These are phyloP conservation scores for Hyphodiscus sp. DNA, from an alignment of 2,329 filamentous ascomycete species.

Conservation along the genomic window DNA sequence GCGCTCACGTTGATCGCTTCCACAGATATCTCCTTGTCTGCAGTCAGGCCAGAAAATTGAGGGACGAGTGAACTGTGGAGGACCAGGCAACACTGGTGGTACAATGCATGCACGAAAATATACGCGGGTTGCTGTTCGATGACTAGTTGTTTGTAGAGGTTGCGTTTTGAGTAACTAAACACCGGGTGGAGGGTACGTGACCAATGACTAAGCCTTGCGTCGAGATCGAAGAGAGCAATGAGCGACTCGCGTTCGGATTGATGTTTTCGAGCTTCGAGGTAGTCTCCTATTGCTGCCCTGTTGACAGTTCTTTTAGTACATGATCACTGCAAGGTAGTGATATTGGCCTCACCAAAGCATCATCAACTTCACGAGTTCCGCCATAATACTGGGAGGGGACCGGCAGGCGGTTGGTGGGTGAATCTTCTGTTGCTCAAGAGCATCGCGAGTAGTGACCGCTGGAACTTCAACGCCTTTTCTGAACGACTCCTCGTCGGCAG, in stretches of 20 bases:
- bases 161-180: neutral
- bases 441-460: neutral
- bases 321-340: neutral
- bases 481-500: neutral
- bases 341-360: neutral
- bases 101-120: neutral
- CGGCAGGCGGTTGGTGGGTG: neutral
- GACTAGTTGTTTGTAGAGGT: neutral
- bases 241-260: neutral
- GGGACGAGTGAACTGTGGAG: neutral
- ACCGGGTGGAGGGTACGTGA: neutral
- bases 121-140: neutral
- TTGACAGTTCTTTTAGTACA: neutral
- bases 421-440: neutral
- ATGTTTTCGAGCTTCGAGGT: neutral
- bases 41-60: neutral
- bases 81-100: neutral
- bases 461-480: neutral
- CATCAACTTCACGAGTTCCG: neutral
- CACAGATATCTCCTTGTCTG: neutral
- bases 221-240: neutral
- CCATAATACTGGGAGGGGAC: neutral
- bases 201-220: neutral
- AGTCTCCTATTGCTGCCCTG: neutral
- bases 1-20: neutral